These are phyloP conservation scores for Cubamyces lactineus DNA, from an alignment of 768 basidiomycete genomes.

Conservation along the genomic window DNA sequence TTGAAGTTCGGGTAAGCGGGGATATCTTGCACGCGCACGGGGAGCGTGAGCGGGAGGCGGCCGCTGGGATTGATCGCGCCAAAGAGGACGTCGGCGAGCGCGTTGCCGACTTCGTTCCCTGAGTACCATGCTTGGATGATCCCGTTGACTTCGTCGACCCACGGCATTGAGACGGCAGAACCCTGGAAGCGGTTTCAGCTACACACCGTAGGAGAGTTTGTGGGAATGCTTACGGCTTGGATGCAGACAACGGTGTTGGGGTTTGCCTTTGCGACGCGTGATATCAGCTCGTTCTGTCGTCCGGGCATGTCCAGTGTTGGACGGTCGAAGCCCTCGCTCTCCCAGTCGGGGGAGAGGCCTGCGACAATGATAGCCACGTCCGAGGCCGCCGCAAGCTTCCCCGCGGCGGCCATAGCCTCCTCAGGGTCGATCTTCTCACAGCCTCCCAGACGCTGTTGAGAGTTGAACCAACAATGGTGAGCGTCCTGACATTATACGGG, in stretches of 20 bases:
- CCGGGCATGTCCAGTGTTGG: slow-evolving; percentile 63
- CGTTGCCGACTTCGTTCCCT: slow-evolving; percentile 68
- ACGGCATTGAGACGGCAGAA: slow-evolving; percentile 76
- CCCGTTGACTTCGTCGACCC: slow-evolving; percentile 57
- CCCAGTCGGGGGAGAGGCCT: slow-evolving; percentile 73
- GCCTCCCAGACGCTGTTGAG: slow-evolving; percentile 64
- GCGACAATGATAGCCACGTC: slow-evolving; percentile 63
- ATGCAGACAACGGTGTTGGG: slow-evolving; percentile 60
- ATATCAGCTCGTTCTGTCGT: slow-evolving; percentile 60
- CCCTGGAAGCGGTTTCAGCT: slow-evolving; percentile 43
- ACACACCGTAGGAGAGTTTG: neutral
- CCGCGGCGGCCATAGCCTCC: slow-evolving; percentile 58
- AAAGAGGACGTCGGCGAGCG: slow-evolving; percentile 66
- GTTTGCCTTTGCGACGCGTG: slow-evolving; percentile 54
- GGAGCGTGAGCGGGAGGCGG: slow-evolving; percentile 63
- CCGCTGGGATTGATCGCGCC: slow-evolving; percentile 65
- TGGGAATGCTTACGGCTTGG: slow-evolving; percentile 53
- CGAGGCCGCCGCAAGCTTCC: slow-evolving; percentile 51
- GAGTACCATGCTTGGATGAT: slow-evolving; percentile 68
- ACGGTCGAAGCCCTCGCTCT: slow-evolving; percentile 76
- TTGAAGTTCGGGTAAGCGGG: slow-evolving; percentile 61
- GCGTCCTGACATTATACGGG: neutral
- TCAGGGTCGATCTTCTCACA: slow-evolving; percentile 63
- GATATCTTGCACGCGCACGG: slow-evolving; percentile 60
- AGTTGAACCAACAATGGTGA: neutral